phyloP scores from a whole-genome alignment of 78 protist genomes.

The Cavenderia fasciculata region DNA sequence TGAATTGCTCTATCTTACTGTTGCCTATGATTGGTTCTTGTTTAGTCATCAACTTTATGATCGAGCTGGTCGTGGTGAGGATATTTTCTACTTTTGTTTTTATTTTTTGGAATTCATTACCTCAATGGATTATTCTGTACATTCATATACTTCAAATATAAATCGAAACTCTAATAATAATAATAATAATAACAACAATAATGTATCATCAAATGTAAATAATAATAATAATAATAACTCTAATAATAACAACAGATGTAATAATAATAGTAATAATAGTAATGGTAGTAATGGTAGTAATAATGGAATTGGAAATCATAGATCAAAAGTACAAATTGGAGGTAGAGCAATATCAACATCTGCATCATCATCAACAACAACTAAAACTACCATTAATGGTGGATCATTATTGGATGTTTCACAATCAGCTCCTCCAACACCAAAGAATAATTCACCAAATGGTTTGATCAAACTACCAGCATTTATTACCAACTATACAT shows the following conservation, averaged over 20 bases:
- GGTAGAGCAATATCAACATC: too few species aligned
- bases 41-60: constrained; percentile 79
- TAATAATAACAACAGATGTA: constrained; percentile 4
- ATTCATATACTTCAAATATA: neutral
- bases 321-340: neutral
- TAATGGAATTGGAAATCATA: neutral
- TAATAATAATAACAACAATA: neutral
- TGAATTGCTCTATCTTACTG: constrained; percentile 86
- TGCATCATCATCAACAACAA: neutral
- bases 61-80: constrained; percentile 77
- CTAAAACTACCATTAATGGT: neutral
- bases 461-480: constrained; percentile 3
- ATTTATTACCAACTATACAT: neutral
- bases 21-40: constrained; percentile 91
- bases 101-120: constrained; percentile 52
- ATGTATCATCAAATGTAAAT: neutral
- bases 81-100: constrained; percentile 84
- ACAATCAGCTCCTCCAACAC: constrained; percentile 67
- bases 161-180: neutral
- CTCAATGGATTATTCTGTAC: constrained; percentile 61
- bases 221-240: constrained; percentile 16
- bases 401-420: neutral
- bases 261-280: neutral
- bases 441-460: constrained; percentile 60
- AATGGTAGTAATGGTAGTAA: neutral